Percentiles rank a stretch among this genome's conserved stretches.
Conservation (phyloP, 2,329 filamentous ascomycete species). For the Talaromyces pinophilus region DNA sequence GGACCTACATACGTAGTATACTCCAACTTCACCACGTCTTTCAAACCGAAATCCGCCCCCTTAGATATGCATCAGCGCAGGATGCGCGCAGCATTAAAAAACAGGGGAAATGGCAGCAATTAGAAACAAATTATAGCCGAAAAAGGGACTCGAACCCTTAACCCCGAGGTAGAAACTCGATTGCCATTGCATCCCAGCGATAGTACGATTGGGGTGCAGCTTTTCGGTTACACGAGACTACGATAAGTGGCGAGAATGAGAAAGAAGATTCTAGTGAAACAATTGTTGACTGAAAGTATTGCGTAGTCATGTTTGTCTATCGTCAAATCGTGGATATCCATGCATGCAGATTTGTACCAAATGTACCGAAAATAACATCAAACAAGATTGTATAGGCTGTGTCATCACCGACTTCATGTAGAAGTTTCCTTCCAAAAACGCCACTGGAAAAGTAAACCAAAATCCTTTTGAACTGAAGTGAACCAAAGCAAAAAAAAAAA, state of each 20-base stretch:
- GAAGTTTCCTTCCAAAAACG: constrained; percentile 4
- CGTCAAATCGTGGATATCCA: constrained; percentile 23
- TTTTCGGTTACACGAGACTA: not conserved
- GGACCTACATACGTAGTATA: no score
- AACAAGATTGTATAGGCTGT: not conserved
- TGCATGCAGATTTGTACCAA: constrained; percentile 22
- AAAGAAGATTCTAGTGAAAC: not conserved
- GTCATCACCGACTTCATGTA: constrained; percentile 7
- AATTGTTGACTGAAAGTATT: not conserved
- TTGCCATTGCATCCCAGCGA: not conserved
- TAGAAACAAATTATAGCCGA: not conserved
- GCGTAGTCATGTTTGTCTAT: constrained; percentile 10
- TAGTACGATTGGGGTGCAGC: no score
- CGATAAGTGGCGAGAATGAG: not conserved
- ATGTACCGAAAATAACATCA: constrained; percentile 7
- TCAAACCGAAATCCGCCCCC: no score
- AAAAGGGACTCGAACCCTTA: not conserved
- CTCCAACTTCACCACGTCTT: not conserved
- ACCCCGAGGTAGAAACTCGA: not conserved
- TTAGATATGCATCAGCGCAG: not conserved
- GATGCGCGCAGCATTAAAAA: not conserved
- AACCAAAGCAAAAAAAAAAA: not conserved
- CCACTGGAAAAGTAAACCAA: not conserved
- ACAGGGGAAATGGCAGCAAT: not conserved
- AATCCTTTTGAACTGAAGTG: not conserved